Evolutionary conservation across 2,329 filamentous ascomycete species (phyloP).

Genomic region (Curvularia sp.): DNA sequence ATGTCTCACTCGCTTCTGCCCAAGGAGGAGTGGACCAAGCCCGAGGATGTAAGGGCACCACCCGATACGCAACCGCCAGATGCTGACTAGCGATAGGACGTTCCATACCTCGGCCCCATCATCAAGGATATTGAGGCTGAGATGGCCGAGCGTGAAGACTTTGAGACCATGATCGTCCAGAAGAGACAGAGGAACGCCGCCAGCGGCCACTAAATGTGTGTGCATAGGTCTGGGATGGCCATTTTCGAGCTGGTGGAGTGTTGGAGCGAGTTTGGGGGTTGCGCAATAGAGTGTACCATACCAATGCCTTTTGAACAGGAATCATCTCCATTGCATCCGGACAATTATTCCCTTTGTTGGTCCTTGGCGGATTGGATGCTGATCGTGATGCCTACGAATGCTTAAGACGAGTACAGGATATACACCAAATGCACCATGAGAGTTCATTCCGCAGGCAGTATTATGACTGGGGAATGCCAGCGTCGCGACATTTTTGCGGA

Average conservation of each 20-base stretch:
- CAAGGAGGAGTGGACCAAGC: slow-evolving; percentile 70
- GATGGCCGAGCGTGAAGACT: slow-evolving; percentile 69
- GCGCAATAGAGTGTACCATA: slow-evolving; percentile 53
- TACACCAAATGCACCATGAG: neutral
- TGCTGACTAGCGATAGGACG: slow-evolving; percentile 60
- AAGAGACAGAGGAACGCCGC: slow-evolving; percentile 44
- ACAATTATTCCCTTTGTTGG: neutral
- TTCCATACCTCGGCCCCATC: slow-evolving; percentile 69
- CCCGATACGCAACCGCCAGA: neutral
- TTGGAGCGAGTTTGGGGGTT: slow-evolving; percentile 29
- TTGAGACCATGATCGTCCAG: slow-evolving; percentile 70
- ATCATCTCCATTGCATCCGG: slow-evolving; percentile 15
- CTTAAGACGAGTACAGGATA: neutral
- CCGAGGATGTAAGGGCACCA: slow-evolving; percentile 63
- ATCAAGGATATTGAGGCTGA: slow-evolving; percentile 74
- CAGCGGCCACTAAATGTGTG: slow-evolving; percentile 34
- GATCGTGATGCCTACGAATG: neutral
- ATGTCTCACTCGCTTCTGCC: slow-evolving; percentile 70
- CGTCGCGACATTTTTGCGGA: neutral
- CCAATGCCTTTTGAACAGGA: slow-evolving; percentile 32
- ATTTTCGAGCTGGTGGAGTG: slow-evolving; percentile 19
- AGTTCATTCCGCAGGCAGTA: neutral
- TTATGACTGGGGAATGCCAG: neutral
- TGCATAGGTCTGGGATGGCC: slow-evolving; percentile 26
- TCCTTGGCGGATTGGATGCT: neutral